Evolutionary conservation across 345 rosid species (phyloP), one percentile per base, ranked within the genome.

Genomic region (Syzygium oleosum): DNA sequence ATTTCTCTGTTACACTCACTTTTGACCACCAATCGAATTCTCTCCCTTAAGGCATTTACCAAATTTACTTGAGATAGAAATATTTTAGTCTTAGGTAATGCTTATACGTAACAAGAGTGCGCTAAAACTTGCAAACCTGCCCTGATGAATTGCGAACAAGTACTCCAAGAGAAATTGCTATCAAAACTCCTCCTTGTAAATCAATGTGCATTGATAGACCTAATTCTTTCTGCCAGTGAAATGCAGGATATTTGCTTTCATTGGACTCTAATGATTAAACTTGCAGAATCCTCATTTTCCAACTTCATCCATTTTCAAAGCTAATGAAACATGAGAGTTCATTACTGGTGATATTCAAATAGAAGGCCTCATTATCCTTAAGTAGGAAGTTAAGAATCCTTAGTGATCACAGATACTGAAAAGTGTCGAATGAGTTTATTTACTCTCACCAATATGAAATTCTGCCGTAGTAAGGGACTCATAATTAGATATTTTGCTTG

Each of bases 401-500:
- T 38, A 1, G 23, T 19, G 80, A 52, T 84, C 31, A 27, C 41
- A 52, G 59, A 29, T 53, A 41, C 46, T 84, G 59, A 53, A 53
- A 84, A 84, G 85, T 1, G 2, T 12, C 0, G 0, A n/a, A 84
- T 17, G 85, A 84, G 58, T 31, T 84, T 34, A 34, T 73, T 34
- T 73, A 38, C 25, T 73, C 85, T 29, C 61, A 16, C 58, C 58
- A 29, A 29, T 27, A 51, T 4, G 38, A 84, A 52, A 29, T 52
- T 73, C 25, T 73, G 27, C 80, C 7, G 5, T 29, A 13, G 46
- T 51, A 7, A 16, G 11, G 13, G 17, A n/a, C 65, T 34, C n/a
- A 2, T 51, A n/a, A 23, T 89, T 84, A 91, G 86, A 12, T 34
- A 23, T 56, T 52, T 25, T 86, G 80, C 63, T 91, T 89, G 87